These are phyloP conservation scores for Saposhnikovia divaricata DNA, from an alignment of 129 eudicot species.

Conservation along the genomic window DNA sequence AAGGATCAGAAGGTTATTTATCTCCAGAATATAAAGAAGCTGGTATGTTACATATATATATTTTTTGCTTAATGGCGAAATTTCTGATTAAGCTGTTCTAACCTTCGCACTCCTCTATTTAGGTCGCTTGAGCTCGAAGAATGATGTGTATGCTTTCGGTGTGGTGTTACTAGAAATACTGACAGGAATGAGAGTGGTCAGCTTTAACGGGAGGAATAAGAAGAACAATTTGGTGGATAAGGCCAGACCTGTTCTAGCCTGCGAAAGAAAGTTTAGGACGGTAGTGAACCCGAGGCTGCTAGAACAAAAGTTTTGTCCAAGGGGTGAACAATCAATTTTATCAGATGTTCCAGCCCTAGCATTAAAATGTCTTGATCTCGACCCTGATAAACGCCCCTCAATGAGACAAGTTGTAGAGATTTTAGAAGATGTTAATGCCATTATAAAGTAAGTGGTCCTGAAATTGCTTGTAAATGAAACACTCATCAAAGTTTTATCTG, in stretches of 20 bases:
- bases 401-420: slow-evolving; percentile 6
- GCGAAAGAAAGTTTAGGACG: not conserved
- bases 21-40: slow-evolving; percentile 27
- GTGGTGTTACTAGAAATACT: slow-evolving; percentile 21
- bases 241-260: not conserved
- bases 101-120: not conserved
- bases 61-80: not conserved
- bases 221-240: not conserved
- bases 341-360: not conserved
- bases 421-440: slow-evolving; percentile 7
- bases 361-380: not conserved
- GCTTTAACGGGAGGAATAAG: not conserved
- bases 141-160: slow-evolving; percentile 23
- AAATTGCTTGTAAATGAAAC: not conserved
- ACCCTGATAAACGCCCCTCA: slow-evolving; percentile 10
- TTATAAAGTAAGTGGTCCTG: not conserved
- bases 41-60: not conserved
- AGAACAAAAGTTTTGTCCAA: not conserved
- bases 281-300: not conserved
- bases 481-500: not conserved
- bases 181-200: slow-evolving; percentile 1
- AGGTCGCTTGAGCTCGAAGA: slow-evolving; percentile 13
- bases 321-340: not conserved
- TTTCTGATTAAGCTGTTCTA: not conserved
- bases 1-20: slow-evolving; percentile 17